Evolutionary conservation across 176 grass and related monocot species (phyloP).

Genomic region (Lolium perenne): DNA sequence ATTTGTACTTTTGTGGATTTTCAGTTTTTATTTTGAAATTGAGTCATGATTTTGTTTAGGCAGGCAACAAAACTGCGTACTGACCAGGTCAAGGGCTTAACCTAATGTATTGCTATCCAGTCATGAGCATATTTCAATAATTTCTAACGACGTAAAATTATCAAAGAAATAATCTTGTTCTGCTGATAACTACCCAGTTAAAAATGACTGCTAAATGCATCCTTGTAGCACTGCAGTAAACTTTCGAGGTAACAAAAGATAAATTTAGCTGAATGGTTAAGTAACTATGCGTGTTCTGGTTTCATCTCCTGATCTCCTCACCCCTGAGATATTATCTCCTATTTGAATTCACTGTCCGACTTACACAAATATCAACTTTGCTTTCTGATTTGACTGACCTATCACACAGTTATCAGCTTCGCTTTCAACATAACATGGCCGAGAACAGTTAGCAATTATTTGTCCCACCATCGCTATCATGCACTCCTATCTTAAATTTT

Average conservation of each 20-base stretch:
- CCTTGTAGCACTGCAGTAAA: neutral
- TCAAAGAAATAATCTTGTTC: slow-evolving; percentile 4
- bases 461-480: slow-evolving; percentile 33
- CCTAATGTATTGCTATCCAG: neutral
- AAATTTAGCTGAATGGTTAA: neutral
- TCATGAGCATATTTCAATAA: neutral
- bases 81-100: slow-evolving; percentile 17
- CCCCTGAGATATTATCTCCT: slow-evolving; percentile 19
- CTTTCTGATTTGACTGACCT: slow-evolving; percentile 21
- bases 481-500: neutral
- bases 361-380: slow-evolving; percentile 22
- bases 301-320: neutral
- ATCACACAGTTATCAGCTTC: slow-evolving; percentile 22
- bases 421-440: slow-evolving; percentile 25
- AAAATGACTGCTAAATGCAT: neutral
- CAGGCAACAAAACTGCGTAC: neutral
- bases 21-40: neutral
- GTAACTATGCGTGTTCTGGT: neutral
- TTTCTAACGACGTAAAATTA: neutral
- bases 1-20: slow-evolving; percentile 5
- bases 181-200: neutral
- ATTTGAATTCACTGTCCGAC: slow-evolving; percentile 3
- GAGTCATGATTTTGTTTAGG: neutral
- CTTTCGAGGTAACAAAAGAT: neutral
- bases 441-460: slow-evolving; percentile 33